These are phyloP conservation scores for Kodamaea kakaduensis DNA, from an alignment of 805 yeast species.

Conservation along the genomic window DNA sequence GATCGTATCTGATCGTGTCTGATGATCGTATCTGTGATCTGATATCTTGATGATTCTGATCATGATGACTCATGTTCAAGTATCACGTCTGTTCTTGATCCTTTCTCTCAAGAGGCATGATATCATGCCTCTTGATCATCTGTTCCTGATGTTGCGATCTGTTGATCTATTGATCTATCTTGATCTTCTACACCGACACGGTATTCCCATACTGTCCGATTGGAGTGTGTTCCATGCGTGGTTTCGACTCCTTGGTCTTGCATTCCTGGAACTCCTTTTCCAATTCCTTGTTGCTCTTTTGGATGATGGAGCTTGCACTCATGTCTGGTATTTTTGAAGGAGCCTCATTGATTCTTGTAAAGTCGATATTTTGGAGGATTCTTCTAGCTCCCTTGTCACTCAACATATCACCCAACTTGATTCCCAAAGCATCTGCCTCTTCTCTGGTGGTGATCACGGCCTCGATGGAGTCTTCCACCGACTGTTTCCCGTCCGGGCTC, in stretches of 20 bases:
- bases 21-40: too few species aligned
- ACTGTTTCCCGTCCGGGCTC: constrained; percentile 73
- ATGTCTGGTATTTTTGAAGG: constrained; percentile 10
- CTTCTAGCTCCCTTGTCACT: constrained; percentile 74
- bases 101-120: too few species aligned
- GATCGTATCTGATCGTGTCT: too few species aligned
- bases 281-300: constrained; percentile 1
- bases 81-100: too few species aligned
- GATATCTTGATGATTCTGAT: too few species aligned
- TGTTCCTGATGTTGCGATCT: too few species aligned
- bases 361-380: constrained; percentile 77
- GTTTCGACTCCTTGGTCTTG: too few species aligned
- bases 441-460: constrained; percentile 37
- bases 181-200: too few species aligned
- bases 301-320: not conserved
- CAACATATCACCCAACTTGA: constrained; percentile 60
- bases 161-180: too few species aligned
- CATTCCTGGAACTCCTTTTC: too few species aligned
- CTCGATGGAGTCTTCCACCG: constrained; percentile 54
- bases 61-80: too few species aligned
- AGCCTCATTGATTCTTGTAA: constrained; percentile 50
- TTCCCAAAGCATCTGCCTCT: constrained; percentile 73
- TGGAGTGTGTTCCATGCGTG: not conserved
- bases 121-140: too few species aligned
- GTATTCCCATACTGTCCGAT: constrained; percentile 1